Conservation (phyloP, 2,329 filamentous ascomycete species). For the Pyrenophora seminiperda region DNA sequence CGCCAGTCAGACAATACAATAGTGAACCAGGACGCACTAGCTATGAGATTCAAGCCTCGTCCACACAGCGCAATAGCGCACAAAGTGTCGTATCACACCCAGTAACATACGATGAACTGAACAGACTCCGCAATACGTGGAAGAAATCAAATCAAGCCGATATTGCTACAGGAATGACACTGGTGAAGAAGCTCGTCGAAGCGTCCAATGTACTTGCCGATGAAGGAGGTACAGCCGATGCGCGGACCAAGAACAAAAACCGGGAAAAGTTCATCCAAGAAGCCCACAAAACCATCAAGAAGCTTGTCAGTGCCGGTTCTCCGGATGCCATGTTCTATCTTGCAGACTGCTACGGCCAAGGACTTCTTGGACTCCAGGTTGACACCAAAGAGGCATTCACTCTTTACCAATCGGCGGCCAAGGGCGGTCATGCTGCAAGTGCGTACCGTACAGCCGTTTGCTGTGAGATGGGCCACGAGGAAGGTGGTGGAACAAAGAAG, state of each 20-base stretch:
- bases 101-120: conserved; percentile 79
- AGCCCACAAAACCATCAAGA: conserved; percentile 89
- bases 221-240: conserved; percentile 73
- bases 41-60: conserved; percentile 33
- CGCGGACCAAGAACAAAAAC: conserved; percentile 64
- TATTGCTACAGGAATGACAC: conserved; percentile 69
- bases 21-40: conserved; percentile 46
- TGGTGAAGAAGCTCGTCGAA: conserved; percentile 85
- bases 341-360: conserved; percentile 86
- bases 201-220: conserved; percentile 80
- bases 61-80: conserved; percentile 29
- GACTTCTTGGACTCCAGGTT: conserved; percentile 74
- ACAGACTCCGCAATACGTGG: conserved; percentile 70
- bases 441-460: conserved; percentile 96
- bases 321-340: conserved; percentile 91
- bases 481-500: conserved; percentile 87
- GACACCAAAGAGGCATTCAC: conserved; percentile 93
- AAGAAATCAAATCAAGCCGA: conserved; percentile 72
- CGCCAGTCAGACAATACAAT: conserved; percentile 60
- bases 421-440: conserved; percentile 80
- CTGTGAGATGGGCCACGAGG: conserved; percentile 93
- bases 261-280: conserved; percentile 85
- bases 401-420: conserved; percentile 91
- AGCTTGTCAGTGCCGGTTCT: conserved; percentile 74
- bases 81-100: conserved; percentile 51